phyloP scores from a whole-genome alignment of 208 protist species.

The Wallacemonas collosoma region DNA sequence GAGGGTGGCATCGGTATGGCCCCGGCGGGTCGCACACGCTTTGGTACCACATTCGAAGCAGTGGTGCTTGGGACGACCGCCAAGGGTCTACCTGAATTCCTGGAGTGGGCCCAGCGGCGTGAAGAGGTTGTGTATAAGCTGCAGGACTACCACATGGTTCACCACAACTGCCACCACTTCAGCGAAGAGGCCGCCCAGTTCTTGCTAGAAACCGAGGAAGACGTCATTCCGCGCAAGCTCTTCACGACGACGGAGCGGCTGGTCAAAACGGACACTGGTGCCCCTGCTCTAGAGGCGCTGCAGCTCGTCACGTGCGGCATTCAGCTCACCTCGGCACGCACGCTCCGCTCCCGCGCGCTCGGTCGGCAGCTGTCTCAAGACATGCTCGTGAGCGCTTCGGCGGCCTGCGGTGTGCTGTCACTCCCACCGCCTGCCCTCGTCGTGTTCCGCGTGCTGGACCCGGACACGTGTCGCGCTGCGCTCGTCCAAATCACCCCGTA shows the following conservation, averaged over 20 bases:
- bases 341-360: slow-evolving; percentile 28
- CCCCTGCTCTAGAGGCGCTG: slow-evolving; percentile 41
- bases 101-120: slow-evolving; percentile 42
- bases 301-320: slow-evolving; percentile 44
- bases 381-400: slow-evolving; percentile 36
- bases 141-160: slow-evolving; percentile 83
- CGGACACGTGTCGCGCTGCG: slow-evolving; percentile 9
- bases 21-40: slow-evolving; percentile 70
- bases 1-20: slow-evolving; percentile 85
- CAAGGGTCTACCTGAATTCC: slow-evolving; percentile 50
- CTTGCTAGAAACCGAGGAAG: slow-evolving; percentile 38
- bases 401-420: slow-evolving; percentile 38
- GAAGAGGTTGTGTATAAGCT: slow-evolving; percentile 44
- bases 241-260: slow-evolving; percentile 49
- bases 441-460: slow-evolving; percentile 58
- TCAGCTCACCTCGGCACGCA: slow-evolving; percentile 42
- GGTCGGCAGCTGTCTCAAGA: slow-evolving; percentile 45
- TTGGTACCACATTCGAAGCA: slow-evolving; percentile 70
- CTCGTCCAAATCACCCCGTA: slow-evolving; percentile 51
- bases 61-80: slow-evolving; percentile 55
- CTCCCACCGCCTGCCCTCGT: slow-evolving; percentile 54
- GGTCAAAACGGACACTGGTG: slow-evolving; percentile 45
- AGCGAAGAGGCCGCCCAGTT: slow-evolving; percentile 64
- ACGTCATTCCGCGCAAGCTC: slow-evolving; percentile 46
- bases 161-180: slow-evolving; percentile 95